Evolutionary conservation across 2,329 filamentous ascomycete species (phyloP).

Genomic region (Apiospora aurea): DNA sequence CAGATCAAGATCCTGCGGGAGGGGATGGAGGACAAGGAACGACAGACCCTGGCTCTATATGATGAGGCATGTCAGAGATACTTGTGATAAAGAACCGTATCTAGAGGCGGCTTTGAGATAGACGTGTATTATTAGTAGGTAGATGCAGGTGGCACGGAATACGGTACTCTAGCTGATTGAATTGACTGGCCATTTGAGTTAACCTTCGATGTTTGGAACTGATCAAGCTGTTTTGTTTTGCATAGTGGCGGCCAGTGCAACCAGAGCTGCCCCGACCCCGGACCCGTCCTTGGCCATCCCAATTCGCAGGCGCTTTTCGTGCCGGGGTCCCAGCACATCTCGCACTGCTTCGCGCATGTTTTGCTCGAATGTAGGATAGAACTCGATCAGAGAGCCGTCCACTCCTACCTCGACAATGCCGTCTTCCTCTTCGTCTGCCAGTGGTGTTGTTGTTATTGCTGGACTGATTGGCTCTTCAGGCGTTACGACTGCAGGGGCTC

Average conservation of each 20-base stretch:
- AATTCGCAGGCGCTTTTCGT: slow-evolving; percentile 68
- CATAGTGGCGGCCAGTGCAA: slow-evolving; percentile 51
- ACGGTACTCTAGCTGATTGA: background rate
- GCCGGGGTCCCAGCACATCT: slow-evolving; percentile 69
- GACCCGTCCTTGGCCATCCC: slow-evolving; percentile 77
- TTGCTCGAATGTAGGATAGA: slow-evolving; percentile 73
- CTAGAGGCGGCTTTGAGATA: background rate
- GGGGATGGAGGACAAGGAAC: slow-evolving; percentile 56
- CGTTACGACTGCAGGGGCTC: too few relatives aligned
- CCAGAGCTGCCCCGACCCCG: slow-evolving; percentile 75
- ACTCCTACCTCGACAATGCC: slow-evolving; percentile 67
- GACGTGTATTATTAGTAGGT: background rate
- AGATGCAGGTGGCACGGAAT: background rate
- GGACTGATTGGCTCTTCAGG: too few relatives aligned
- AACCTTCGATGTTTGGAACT: background rate
- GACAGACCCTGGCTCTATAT: background rate
- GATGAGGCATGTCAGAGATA: too few relatives aligned
- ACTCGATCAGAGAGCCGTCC: slow-evolving; percentile 75
- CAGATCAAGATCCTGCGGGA: slow-evolving; percentile 67
- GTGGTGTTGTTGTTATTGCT: too few relatives aligned
- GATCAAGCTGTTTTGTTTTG: background rate
- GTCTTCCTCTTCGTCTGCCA: background rate
- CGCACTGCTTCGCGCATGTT: slow-evolving; percentile 69
- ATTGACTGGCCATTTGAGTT: background rate
- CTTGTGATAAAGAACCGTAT: too few relatives aligned